Percentiles rank a stretch among this genome's conserved stretches.
phyloP scores from a whole-genome alignment of 176 grass and related monocot genomes.

The Phragmites australis region DNA sequence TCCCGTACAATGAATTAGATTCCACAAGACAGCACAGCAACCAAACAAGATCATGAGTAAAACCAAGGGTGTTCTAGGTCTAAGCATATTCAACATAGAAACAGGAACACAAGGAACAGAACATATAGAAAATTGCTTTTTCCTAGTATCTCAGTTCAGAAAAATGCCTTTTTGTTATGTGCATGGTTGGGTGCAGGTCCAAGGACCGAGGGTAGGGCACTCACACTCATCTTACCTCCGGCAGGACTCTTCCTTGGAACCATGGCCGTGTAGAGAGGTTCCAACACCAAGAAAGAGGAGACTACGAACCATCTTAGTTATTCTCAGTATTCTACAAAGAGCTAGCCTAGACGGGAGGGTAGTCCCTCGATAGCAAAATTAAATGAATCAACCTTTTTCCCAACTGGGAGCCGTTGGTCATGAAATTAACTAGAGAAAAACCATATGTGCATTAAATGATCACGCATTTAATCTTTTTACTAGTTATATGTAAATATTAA shows the following conservation, averaged over 20 bases:
- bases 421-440: too few relatives aligned
- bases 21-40: not conserved
- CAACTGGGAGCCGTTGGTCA: not conserved
- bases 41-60: slow-evolving; percentile 5
- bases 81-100: slow-evolving; percentile 1
- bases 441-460: too few relatives aligned
- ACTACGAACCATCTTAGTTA: not conserved
- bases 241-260: too few relatives aligned
- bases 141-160: not conserved
- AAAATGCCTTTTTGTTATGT: not conserved
- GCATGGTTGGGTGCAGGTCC: too few relatives aligned
- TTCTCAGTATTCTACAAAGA: not conserved
- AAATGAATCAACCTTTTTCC: too few relatives aligned
- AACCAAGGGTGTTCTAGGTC: slow-evolving; percentile 3
- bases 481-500: too few relatives aligned
- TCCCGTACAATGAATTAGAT: not conserved
- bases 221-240: not conserved
- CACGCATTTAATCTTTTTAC: too few relatives aligned
- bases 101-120: not conserved
- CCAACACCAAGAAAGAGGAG: not conserved
- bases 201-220: not conserved
- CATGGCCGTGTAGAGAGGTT: too few relatives aligned
- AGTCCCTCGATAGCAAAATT: too few relatives aligned
- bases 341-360: too few relatives aligned
- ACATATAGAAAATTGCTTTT: not conserved